Percentiles rank a stretch among this genome's conserved stretches.
Evolutionary conservation across 495 filamentous ascomycete species (phyloP).

Genomic region (Podospora bellae-mahoneyi): DNA sequence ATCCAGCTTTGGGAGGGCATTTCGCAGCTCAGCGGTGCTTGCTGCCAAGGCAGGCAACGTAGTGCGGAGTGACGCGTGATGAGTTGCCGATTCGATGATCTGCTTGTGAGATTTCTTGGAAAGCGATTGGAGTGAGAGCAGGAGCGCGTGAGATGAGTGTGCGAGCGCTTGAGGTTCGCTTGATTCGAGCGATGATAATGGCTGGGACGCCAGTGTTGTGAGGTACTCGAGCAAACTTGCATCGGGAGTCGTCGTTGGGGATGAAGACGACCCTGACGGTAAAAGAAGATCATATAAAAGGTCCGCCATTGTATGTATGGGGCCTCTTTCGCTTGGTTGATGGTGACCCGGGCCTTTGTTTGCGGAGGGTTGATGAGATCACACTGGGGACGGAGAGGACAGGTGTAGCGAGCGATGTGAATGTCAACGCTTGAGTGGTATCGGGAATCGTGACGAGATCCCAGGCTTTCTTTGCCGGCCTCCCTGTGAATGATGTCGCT

Average conservation of each 20-base stretch:
- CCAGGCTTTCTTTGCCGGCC: neutral
- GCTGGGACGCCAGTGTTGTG: constrained; percentile 71
- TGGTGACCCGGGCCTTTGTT: neutral
- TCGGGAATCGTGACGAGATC: neutral
- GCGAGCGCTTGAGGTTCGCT: constrained; percentile 76
- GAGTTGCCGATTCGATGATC: constrained; percentile 74
- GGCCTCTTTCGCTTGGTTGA: neutral
- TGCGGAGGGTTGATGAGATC: neutral
- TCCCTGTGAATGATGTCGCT: neutral
- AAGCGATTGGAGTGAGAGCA: constrained; percentile 80
- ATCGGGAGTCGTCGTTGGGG: constrained; percentile 43
- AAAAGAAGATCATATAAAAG: constrained; percentile 34
- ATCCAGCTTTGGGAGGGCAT: constrained; percentile 76
- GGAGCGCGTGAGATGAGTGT: constrained; percentile 76
- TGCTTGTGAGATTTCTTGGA: constrained; percentile 89
- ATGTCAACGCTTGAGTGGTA: neutral
- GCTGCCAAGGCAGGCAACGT: constrained; percentile 65
- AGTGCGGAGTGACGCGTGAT: constrained; percentile 66
- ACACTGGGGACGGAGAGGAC: neutral
- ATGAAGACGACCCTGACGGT: constrained; percentile 19
- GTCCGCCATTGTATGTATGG: constrained; percentile 29
- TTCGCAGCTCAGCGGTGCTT: constrained; percentile 61
- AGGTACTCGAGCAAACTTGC: constrained; percentile 79
- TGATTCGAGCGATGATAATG: constrained; percentile 65
- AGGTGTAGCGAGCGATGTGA: neutral